A percentile compares a stretch with the other conserved stretches of the same genome.
phyloP scores from a whole-genome alignment of 164 flowering plant genomes.

The Kalanchoe fedtschenkoi region DNA sequence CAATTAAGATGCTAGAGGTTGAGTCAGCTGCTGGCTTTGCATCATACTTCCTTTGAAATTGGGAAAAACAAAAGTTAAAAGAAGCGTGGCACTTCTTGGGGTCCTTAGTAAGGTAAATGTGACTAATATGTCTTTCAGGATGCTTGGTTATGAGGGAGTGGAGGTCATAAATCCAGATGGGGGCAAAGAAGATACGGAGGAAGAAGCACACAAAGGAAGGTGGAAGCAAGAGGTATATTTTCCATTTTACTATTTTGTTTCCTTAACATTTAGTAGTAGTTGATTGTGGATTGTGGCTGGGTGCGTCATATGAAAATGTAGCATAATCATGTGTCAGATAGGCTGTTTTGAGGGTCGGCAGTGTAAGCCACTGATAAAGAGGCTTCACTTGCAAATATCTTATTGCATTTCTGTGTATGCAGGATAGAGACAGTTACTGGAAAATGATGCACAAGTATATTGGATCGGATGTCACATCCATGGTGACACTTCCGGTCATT shows the following conservation, averaged over 20 bases:
- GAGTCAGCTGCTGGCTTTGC: no score
- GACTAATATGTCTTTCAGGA: constrained; percentile 17
- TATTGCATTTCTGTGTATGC: background rate
- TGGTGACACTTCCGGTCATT: background rate
- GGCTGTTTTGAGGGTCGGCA: background rate
- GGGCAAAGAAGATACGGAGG: constrained; percentile 71
- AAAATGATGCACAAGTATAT: no score
- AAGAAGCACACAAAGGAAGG: constrained; percentile 73
- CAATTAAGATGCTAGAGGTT: no score
- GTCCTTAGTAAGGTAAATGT: background rate
- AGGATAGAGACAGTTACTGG: background rate
- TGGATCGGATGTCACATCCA: background rate
- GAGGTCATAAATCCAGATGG: no score
- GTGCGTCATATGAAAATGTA: background rate
- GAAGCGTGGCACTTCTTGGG: no score
- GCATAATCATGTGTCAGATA: background rate
- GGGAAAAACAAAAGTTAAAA: background rate
- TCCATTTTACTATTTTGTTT: background rate
- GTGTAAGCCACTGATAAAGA: no score
- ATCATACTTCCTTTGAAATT: background rate
- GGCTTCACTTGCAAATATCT: no score
- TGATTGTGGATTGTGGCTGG: no score
- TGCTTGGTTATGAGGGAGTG: constrained; percentile 71
- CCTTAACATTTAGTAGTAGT: no score
- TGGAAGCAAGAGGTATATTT: constrained; percentile 68